These are phyloP conservation scores for Colletotrichum sp. DNA, from an alignment of 2,329 filamentous ascomycete species.

Conservation along the genomic window DNA sequence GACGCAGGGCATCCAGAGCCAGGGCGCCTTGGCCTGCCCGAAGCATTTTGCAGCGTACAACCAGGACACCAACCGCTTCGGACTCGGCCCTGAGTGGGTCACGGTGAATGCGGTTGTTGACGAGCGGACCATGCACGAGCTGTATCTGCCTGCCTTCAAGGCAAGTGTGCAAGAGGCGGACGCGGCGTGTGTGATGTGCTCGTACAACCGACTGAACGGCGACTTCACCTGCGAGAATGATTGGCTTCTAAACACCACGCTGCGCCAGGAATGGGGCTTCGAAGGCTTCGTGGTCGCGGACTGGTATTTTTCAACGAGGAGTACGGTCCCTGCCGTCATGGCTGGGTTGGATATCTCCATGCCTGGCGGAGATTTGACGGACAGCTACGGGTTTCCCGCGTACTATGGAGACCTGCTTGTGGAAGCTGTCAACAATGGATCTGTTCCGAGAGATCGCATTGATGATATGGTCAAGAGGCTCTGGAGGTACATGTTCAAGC, in stretches of 20 bases:
- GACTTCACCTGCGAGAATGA: constrained; percentile 31
- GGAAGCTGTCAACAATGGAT: constrained; percentile 66
- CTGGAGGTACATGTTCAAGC: not conserved
- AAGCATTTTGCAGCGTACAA: constrained; percentile 49
- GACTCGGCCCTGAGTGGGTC: constrained; percentile 41
- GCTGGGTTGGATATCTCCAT: constrained; percentile 36
- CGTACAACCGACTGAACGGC: constrained; percentile 59
- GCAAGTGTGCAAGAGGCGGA: constrained; percentile 61
- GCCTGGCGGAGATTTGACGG: not conserved
- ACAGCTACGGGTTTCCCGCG: not conserved
- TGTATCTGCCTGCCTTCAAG: constrained; percentile 69
- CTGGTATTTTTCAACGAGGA: constrained; percentile 25
- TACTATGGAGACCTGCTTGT: not conserved
- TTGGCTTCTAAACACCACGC: not conserved
- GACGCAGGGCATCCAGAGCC: constrained; percentile 34
- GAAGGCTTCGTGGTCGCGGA: constrained; percentile 20
- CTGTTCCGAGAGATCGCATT: constrained; percentile 46
- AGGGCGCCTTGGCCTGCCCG: constrained; percentile 33
- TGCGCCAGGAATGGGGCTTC: constrained; percentile 15
- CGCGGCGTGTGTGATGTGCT: constrained; percentile 61
- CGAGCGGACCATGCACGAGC: constrained; percentile 63
- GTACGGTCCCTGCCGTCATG: constrained; percentile 21
- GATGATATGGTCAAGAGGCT: not conserved
- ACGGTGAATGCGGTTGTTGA: constrained; percentile 49
- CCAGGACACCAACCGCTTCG: constrained; percentile 40